Conservation (phyloP, 768 basidiomycete species). For the Trametes maxima region DNA sequence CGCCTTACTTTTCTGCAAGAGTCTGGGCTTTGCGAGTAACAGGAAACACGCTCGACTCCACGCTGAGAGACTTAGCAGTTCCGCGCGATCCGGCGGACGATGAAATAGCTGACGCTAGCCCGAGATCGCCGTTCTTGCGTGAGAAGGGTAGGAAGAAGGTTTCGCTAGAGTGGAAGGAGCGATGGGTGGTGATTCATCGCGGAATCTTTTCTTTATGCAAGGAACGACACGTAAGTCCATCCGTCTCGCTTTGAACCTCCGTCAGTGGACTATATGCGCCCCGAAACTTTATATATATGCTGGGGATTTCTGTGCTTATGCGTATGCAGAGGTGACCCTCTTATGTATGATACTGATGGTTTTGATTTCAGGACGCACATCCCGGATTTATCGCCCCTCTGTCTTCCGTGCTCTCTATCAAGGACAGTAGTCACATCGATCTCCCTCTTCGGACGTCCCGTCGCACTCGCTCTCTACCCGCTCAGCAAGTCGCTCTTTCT, state of each 20-base stretch:
- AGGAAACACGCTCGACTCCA: slow-evolving; percentile 26
- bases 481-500: neutral
- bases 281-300: neutral
- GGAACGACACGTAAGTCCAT: slow-evolving; percentile 49
- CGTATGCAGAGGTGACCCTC: neutral
- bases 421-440: slow-evolving; percentile 47
- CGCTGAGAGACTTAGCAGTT: slow-evolving; percentile 1
- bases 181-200: slow-evolving; percentile 64
- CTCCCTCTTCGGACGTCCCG: slow-evolving; percentile 27
- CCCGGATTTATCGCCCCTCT: slow-evolving; percentile 46
- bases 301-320: neutral
- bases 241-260: no score
- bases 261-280: neutral
- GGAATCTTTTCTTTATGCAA: slow-evolving; percentile 58
- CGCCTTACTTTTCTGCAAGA: slow-evolving; percentile 61
- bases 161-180: slow-evolving; percentile 61
- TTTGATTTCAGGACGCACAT: slow-evolving; percentile 38
- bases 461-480: slow-evolving; percentile 3
- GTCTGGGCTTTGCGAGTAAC: slow-evolving; percentile 54
- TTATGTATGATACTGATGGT: neutral
- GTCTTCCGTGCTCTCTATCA: slow-evolving; percentile 43
- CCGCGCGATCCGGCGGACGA: slow-evolving; percentile 5
- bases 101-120: slow-evolving; percentile 4
- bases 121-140: slow-evolving; percentile 5
- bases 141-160: slow-evolving; percentile 26